phyloP scores from a whole-genome alignment of 139 green algal genomes.

The Closterium sp. region DNA sequence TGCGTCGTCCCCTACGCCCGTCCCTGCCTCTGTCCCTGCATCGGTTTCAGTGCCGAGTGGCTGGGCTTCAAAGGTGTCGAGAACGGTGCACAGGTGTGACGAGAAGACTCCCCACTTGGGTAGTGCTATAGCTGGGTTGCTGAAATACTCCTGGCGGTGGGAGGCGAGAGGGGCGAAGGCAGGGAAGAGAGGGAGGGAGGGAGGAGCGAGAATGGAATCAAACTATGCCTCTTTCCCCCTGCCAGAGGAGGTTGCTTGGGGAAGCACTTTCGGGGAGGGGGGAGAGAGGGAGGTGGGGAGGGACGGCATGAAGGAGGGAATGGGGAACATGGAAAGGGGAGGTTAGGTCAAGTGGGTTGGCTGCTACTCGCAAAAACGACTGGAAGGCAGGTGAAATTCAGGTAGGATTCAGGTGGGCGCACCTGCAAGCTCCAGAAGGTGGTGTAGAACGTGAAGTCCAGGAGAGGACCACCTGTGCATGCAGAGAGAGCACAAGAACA shows the following conservation, averaged over 20 bases:
- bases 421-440: constrained; percentile 79
- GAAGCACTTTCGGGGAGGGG: not conserved
- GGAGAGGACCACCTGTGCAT: not conserved
- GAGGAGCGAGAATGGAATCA: no score
- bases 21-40: not conserved
- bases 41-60: not conserved
- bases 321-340: no score
- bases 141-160: constrained; percentile 25
- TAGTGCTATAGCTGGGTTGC: constrained; percentile 14
- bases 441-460: constrained; percentile 68
- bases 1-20: not conserved
- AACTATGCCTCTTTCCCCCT: no score
- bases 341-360: no score
- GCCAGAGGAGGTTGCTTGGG: no score
- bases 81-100: not conserved
- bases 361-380: no score
- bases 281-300: not conserved
- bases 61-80: not conserved
- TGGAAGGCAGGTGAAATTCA: no score
- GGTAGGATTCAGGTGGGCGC: not conserved
- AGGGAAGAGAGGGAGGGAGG: no score
- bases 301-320: not conserved
- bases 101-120: constrained; percentile 2
- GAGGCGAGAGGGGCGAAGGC: not conserved
- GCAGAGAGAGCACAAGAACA: not conserved